Evolutionary conservation across 1,139 yeast genomes (phyloP), one percentile per base, ranked within the genome.

Genomic region (Yamadazyma taylorii): DNA sequence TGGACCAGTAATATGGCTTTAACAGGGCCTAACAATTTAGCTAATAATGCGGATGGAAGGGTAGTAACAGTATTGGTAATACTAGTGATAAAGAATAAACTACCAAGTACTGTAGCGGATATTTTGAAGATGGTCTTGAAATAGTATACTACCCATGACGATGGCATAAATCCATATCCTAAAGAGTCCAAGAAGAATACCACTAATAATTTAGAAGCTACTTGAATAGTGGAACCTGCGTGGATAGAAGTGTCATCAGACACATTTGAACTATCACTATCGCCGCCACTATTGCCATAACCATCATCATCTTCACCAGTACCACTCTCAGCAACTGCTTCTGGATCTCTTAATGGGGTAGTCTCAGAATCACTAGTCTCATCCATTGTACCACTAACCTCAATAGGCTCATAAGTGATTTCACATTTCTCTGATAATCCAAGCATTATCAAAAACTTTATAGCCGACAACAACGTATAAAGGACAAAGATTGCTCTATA

Each of bases 121-220:
- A 69, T 55, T 3, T 46, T 38, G 40, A 72, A 76, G 4, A 56
- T 51, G 24, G 56, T 57, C 39, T 73, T 73, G 62, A 87, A 81
- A 60, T 86, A 89, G 55, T 82, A 88, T 23, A 88, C 87, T 35
- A 85, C 74, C 96, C 96, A 89, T 1, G 95, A 85, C 34, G 81
- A 70, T 1, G 95, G 82, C 87, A 87, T 84, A 57, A 88, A 83
- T 0, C 96, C 96, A 43, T 81, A 81, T 0, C 95, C 96, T 37
- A 89, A 71, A 0, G 96, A 86, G 58, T 89, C 96, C 44, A 85
- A 75, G 66, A 87, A 78, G 43, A 82, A 72, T 6, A 85, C 70
- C 28, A 69, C 56, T 24, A 78, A 52, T 11, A 78, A 57, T 32
- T 69, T 62, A 8, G 69, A 59, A 13, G 78, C 58, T 24, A 66